Base-by-base conservation (phyloP, 768 basidiomycete species). In the Trametes sanguinea region DNA sequence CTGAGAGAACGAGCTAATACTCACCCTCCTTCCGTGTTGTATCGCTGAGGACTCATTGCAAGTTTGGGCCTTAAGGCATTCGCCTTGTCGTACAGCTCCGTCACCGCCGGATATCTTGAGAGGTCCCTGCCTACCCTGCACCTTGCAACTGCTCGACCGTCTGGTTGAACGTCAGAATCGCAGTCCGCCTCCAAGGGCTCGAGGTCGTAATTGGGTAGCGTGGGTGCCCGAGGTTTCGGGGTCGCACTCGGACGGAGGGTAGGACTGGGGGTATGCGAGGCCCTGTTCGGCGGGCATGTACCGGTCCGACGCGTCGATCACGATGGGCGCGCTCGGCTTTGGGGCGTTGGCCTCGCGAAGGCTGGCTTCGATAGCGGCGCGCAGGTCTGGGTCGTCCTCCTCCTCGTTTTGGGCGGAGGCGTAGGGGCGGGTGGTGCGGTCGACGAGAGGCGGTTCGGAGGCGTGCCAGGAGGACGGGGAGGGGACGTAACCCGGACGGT, bases 301-400 rank as follows among this genome's bases (percentile, higher is more conserved):
- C 37, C 58, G 33, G 29, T 87, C 85, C 1, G 73, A 70, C 2
- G 83, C 79, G 53, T 89, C 84, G 6, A 83, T 68, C 9, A 80
- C 83, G 16, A 83, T 74, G 0, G 94, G 94, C 0, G 91, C 92
- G 67, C 91, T 93, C 6, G 93, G 87, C 64, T 81, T 85, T 0
- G 89, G 88, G 10, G 90, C 87, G 61, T 81, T 86, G 2, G 84
- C 88, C 68, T 99, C 97, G n/a, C 87, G 81, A 63, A 99, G 74
- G 71, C 91, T 94, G 0, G 97, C 97, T 71, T 98, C 94, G 53
- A 99, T 99, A 0, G 97, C 97, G 17, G 96, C 92, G 61, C 81
- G 85, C 17, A 99, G 78, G 60, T 98, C 95, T 10, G 91, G 90
- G 73, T 99, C 96, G 3, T 96, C 91, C 35, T 96, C 95, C 10